phyloP scores from a whole-genome alignment of 1,139 yeast genomes.

The Geotrichum australiense region DNA sequence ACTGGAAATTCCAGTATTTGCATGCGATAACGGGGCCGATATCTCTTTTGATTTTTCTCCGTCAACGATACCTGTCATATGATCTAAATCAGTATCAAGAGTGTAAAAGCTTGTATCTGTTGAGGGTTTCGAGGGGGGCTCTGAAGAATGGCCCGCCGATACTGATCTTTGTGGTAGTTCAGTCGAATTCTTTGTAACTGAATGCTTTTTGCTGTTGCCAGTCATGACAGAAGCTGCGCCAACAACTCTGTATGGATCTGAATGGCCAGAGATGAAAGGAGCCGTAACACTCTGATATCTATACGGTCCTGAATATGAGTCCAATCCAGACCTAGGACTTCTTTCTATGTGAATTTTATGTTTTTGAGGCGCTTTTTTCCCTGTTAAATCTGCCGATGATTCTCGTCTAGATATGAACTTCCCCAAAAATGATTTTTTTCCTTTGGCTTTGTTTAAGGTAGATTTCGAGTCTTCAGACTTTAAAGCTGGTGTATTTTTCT shows the following conservation, averaged over 20 bases:
- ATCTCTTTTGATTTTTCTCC: conserved; percentile 4
- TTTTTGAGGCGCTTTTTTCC: conserved; percentile 12
- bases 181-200: too few relatives aligned
- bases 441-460: conserved; percentile 1
- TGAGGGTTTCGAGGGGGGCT: conserved; percentile 9
- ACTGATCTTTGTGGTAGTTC: too few relatives aligned
- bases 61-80: conserved; percentile 15
- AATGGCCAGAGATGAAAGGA: too few relatives aligned
- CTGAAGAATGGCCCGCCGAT: too few relatives aligned
- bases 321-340: conserved; percentile 11
- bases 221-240: not conserved
- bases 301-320: too few relatives aligned
- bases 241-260: not conserved
- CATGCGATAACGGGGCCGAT: conserved; percentile 1
- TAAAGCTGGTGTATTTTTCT: not conserved
- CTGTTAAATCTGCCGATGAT: conserved; percentile 21
- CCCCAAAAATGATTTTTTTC: conserved; percentile 23
- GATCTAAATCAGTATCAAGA: conserved; percentile 17
- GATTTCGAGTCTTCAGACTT: not conserved
- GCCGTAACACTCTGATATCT: conserved; percentile 12
- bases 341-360: not conserved
- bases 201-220: too few relatives aligned
- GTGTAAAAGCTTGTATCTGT: conserved; percentile 3
- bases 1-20: conserved; percentile 1
- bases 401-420: conserved; percentile 26